phyloP scores from a whole-genome alignment of 805 yeast genomes.

The Vanderwaltozyma verrucispora region DNA sequence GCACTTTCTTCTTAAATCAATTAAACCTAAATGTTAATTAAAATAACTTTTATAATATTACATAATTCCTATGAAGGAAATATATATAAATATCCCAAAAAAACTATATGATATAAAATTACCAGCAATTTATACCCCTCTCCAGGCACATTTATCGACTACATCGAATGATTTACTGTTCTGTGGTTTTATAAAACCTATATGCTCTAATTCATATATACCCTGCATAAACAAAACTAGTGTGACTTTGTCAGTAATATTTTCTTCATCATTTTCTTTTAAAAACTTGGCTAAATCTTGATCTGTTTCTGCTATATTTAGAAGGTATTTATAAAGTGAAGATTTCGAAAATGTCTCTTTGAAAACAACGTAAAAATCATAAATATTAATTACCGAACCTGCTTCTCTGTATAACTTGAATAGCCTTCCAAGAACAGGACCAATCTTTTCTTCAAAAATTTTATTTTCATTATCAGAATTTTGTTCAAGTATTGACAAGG shows the following conservation, averaged over 20 bases:
- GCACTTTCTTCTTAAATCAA: no score
- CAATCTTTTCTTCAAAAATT: conserved; percentile 30
- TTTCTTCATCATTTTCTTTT: conserved; percentile 14
- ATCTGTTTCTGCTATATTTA: conserved; percentile 19
- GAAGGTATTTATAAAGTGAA: conserved; percentile 19
- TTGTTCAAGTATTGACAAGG: conserved; percentile 1
- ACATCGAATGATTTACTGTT: conserved; percentile 27
- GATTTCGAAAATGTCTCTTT: conserved; percentile 36
- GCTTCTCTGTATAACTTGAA: conserved; percentile 74
- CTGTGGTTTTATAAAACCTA: conserved; percentile 60
- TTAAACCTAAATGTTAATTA: no score
- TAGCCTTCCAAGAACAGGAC: conserved; percentile 47
- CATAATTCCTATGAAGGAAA: no score
- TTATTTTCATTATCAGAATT: conserved; percentile 9
- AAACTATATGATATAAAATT: no score
- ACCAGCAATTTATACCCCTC: conserved; percentile 29
- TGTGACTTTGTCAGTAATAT: conserved; percentile 51
- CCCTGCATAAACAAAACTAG: conserved; percentile 69
- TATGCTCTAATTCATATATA: conserved; percentile 54
- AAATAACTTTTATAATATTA: no score
- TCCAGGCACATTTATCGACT: conserved; percentile 28
- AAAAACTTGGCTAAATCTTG: conserved; percentile 19
- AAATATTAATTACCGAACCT: conserved; percentile 53
- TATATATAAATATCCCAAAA: no score
- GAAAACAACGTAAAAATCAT: conserved; percentile 57